Percentiles rank a stretch among this genome's conserved stretches.
These are phyloP conservation scores for Lasiosphaeriaceae sp. DNA, from an alignment of 495 filamentous ascomycete genomes.

Conservation along the genomic window DNA sequence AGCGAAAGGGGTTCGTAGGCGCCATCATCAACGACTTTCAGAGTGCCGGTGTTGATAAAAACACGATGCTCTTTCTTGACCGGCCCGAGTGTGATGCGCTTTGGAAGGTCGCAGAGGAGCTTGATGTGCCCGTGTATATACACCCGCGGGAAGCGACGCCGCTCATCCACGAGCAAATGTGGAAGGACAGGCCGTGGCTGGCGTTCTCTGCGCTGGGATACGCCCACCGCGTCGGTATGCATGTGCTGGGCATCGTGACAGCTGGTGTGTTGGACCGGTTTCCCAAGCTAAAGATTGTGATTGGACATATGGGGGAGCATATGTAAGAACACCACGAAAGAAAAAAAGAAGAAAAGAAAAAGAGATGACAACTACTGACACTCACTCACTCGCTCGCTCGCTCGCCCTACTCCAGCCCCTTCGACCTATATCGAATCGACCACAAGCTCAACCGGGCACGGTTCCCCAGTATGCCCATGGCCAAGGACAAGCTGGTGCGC, in stretches of 20 bases:
- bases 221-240: conserved; percentile 39
- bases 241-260: conserved; percentile 30
- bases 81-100: conserved; percentile 39
- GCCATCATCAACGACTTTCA: conserved; percentile 53
- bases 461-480: conserved; percentile 26
- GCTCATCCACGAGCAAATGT: conserved; percentile 33
- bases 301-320: conserved; percentile 62
- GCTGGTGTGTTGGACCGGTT: conserved; percentile 46
- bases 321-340: too few relatives aligned
- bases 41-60: conserved; percentile 31
- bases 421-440: conserved; percentile 25
- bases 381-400: too few relatives aligned
- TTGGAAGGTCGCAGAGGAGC: conserved; percentile 44
- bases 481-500: conserved; percentile 20
- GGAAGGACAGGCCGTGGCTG: conserved; percentile 39
- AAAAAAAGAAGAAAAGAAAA: too few relatives aligned
- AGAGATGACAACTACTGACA: too few relatives aligned
- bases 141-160: conserved; percentile 49
- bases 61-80: conserved; percentile 42
- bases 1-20: conserved; percentile 48
- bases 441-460: conserved; percentile 25
- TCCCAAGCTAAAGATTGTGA: conserved; percentile 56
- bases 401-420: too few relatives aligned
- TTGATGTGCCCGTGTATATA: conserved; percentile 56
- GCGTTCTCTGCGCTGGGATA: conserved; percentile 24